These are phyloP conservation scores for Seiridium unicorne DNA, from an alignment of 2,329 filamentous ascomycete species.

Conservation along the genomic window DNA sequence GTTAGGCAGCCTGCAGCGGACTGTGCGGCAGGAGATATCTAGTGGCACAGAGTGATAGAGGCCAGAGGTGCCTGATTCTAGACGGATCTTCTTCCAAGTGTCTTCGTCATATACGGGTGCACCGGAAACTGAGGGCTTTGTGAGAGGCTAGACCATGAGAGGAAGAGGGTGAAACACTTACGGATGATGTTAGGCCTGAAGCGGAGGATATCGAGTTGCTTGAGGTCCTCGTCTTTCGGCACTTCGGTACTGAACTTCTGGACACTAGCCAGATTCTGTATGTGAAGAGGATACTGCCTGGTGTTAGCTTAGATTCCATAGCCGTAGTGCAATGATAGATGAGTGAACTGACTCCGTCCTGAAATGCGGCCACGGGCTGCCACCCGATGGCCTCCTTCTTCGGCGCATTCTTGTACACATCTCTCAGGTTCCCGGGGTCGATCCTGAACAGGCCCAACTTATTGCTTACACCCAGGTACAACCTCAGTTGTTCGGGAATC, in stretches of 20 bases:
- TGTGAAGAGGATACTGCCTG: slow-evolving; percentile 64
- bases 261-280: slow-evolving; percentile 65
- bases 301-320: slow-evolving; percentile 1
- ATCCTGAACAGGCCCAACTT: slow-evolving; percentile 68
- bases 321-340: not conserved
- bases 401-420: slow-evolving; percentile 57
- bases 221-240: slow-evolving; percentile 44
- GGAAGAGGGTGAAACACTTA: slow-evolving; percentile 28
- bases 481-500: slow-evolving; percentile 59
- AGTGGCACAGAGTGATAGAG: slow-evolving; percentile 43
- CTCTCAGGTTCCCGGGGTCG: slow-evolving; percentile 54
- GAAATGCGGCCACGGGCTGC: slow-evolving; percentile 65
- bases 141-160: not conserved
- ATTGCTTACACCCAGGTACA: slow-evolving; percentile 66
- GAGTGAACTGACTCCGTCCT: slow-evolving; percentile 60
- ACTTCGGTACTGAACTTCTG: slow-evolving; percentile 58
- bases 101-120: slow-evolving; percentile 67
- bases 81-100: slow-evolving; percentile 60
- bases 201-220: slow-evolving; percentile 57
- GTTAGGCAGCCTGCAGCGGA: slow-evolving; percentile 70
- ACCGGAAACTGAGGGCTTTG: slow-evolving; percentile 52
- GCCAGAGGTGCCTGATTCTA: slow-evolving; percentile 47
- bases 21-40: slow-evolving; percentile 62
- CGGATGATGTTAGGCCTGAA: slow-evolving; percentile 73
- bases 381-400: slow-evolving; percentile 57